Percentiles rank a stretch among this genome's conserved stretches.
Evolutionary conservation across 768 basidiomycete species (phyloP).

Genomic region (Peribolospora kevripleyi): DNA sequence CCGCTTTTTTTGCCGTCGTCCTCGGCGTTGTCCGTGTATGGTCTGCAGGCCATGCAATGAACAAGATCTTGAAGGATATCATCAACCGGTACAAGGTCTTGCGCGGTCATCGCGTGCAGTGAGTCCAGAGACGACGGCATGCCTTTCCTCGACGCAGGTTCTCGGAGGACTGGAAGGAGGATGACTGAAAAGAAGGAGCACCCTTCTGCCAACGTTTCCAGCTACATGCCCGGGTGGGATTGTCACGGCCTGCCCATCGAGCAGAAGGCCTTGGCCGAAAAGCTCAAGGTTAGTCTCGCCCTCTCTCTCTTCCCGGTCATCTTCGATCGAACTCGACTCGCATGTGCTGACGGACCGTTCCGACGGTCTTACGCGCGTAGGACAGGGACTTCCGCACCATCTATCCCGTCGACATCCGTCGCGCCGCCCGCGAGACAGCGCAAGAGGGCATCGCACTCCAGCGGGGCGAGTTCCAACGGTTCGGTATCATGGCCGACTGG

Average conservation of each 20-base stretch:
- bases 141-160: no score
- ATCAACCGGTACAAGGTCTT: conserved; percentile 70
- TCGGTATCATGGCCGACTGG: conserved; percentile 90
- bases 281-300: conserved; percentile 31
- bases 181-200: no score
- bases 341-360: background rate
- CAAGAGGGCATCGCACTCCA: conserved; percentile 48
- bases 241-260: conserved; percentile 96
- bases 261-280: conserved; percentile 53
- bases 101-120: conserved; percentile 59
- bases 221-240: conserved; percentile 91
- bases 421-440: conserved; percentile 47
- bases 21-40: no score
- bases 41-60: conserved; percentile 62
- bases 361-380: background rate
- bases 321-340: background rate
- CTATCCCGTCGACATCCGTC: conserved; percentile 38
- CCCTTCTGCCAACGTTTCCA: conserved; percentile 17
- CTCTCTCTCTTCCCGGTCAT: background rate
- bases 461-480: conserved; percentile 47
- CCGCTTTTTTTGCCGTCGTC: background rate
- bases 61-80: conserved; percentile 89
- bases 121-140: conserved; percentile 15
- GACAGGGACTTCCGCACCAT: conserved; percentile 23
- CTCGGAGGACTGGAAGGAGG: no score